Evolutionary conservation across 306 rosid species (phyloP).

Genomic region (Malus fusca): DNA sequence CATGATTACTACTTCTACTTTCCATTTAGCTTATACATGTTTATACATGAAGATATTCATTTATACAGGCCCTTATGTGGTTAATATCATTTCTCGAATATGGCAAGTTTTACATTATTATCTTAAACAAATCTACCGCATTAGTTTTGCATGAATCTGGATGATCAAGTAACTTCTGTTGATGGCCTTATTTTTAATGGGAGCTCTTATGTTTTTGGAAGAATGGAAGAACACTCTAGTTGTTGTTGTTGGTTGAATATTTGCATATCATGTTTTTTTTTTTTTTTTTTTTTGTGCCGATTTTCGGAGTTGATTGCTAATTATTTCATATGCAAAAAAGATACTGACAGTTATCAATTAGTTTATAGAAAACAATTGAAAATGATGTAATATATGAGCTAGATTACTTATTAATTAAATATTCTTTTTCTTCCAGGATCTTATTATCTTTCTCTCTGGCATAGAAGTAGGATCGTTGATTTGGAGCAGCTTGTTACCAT

Average conservation of each 20-base stretch:
- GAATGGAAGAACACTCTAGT: not conserved
- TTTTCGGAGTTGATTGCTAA: not conserved
- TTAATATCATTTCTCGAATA: slow-evolving; percentile 5
- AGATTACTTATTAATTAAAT: slow-evolving; percentile 6
- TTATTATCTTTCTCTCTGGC: slow-evolving; percentile 71
- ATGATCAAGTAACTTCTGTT: slow-evolving; percentile 10
- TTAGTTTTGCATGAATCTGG: not conserved
- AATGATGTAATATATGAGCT: not conserved
- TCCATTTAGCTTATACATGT: slow-evolving; percentile 3
- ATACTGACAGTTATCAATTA: not conserved
- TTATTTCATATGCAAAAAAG: not conserved
- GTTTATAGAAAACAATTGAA: not conserved
- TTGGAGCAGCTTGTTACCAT: slow-evolving; percentile 54
- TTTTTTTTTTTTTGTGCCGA: not conserved
- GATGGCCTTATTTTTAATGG: not conserved
- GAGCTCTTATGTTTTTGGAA: not conserved
- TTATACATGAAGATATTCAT: slow-evolving; percentile 3
- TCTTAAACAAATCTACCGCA: not conserved
- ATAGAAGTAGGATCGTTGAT: slow-evolving; percentile 38
- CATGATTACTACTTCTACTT: slow-evolving; percentile 23
- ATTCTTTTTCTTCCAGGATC: slow-evolving; percentile 41
- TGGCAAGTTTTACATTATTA: not conserved
- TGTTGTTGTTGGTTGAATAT: not conserved
- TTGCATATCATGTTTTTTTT: not conserved
- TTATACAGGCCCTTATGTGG: slow-evolving; percentile 1